Evolutionary conservation across 2,329 filamentous ascomycete genomes (phyloP).

Genomic region (Colletotrichum costaricense): DNA sequence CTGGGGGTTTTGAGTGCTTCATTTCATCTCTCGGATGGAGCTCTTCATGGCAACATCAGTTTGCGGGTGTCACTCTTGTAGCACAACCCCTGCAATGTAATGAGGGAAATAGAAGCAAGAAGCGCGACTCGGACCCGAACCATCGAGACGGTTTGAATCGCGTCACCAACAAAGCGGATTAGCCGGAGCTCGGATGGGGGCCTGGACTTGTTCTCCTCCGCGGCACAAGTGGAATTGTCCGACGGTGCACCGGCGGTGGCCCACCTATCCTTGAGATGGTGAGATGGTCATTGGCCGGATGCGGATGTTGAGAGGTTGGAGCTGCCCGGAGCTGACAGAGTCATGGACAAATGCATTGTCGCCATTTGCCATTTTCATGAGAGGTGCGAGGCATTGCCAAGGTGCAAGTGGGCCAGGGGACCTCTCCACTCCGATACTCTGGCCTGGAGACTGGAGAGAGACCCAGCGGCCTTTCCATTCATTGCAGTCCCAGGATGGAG

Average conservation of each 20-base stretch:
- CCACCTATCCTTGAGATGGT: neutral
- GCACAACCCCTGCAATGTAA: neutral
- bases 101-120: neutral
- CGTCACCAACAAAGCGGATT: constrained; percentile 19
- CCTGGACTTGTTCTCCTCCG: constrained; percentile 27
- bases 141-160: constrained; percentile 24
- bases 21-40: neutral
- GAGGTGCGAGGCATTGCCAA: constrained; percentile 1
- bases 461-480: constrained; percentile 1
- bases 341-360: constrained; percentile 11
- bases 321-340: neutral
- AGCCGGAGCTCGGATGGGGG: neutral
- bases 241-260: neutral
- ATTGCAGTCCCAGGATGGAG: neutral
- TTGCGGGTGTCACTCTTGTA: neutral
- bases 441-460: neutral
- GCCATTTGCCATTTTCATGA: constrained; percentile 5
- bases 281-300: neutral
- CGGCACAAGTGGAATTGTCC: constrained; percentile 4
- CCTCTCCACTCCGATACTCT: neutral
- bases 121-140: constrained; percentile 12
- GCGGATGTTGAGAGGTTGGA: neutral
- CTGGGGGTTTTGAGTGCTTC: neutral
- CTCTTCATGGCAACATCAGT: neutral
- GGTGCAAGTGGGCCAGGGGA: constrained; percentile 14